These are phyloP conservation scores for Microglena sp. DNA, from an alignment of 139 green algal species.

Conservation along the genomic window DNA sequence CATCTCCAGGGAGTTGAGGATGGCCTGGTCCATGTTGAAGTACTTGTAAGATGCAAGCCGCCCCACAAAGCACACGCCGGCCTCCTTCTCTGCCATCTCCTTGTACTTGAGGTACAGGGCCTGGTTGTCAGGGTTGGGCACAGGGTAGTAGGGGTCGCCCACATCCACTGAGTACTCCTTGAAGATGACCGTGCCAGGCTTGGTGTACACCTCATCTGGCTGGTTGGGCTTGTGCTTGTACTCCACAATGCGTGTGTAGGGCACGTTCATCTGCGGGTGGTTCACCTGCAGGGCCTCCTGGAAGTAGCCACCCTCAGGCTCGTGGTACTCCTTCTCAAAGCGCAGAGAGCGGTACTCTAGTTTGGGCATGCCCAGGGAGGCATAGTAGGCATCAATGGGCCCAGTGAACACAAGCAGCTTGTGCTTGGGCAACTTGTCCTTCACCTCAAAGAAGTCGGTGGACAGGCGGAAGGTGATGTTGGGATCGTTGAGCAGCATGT, in stretches of 20 bases:
- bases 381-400: constrained; percentile 1
- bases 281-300: constrained; percentile 1
- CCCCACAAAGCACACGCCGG: too few species aligned
- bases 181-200: not conserved
- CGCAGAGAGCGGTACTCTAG: not conserved
- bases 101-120: too few species aligned
- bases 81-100: too few species aligned
- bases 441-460: not conserved
- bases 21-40: too few species aligned
- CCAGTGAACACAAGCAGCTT: not conserved
- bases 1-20: too few species aligned
- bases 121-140: too few species aligned
- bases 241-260: constrained; percentile 1
- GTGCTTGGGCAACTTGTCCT: not conserved
- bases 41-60: too few species aligned
- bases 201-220: not conserved
- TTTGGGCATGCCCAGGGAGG: not conserved
- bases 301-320: not conserved
- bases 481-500: not conserved
- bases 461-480: not conserved
- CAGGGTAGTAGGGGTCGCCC: not conserved
- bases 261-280: not conserved
- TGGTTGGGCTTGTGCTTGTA: constrained; percentile 1
- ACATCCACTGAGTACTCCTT: not conserved
- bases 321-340: not conserved